Evolutionary conservation across 208 protist genomes (phyloP).

Genomic region (Crithidia acanthocephali): DNA sequence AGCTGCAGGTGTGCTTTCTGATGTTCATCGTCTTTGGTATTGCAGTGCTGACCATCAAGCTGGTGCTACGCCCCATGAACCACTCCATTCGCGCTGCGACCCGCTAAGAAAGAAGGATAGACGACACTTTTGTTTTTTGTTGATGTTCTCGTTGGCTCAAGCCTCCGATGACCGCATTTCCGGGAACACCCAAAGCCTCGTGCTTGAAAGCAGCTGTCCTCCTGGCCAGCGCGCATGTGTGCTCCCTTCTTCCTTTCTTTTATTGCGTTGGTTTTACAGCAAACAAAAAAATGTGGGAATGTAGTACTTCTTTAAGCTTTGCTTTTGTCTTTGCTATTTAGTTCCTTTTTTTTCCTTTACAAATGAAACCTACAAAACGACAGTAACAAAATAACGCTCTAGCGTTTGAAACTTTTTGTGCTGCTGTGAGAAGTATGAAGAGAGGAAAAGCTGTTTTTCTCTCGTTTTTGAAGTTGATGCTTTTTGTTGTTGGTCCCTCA

Average conservation of each 20-base stretch:
- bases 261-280: too few relatives aligned
- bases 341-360: slow-evolving; percentile 3
- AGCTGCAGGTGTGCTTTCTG: slow-evolving; percentile 65
- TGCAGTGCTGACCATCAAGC: slow-evolving; percentile 52
- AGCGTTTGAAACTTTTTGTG: slow-evolving; percentile 2
- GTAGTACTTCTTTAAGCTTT: background rate
- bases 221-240: too few relatives aligned
- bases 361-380: too few relatives aligned
- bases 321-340: background rate
- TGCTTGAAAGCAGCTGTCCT: too few relatives aligned
- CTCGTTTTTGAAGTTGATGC: too few relatives aligned
- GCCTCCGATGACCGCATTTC: too few relatives aligned
- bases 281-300: too few relatives aligned
- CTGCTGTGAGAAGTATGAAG: too few relatives aligned
- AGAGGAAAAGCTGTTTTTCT: too few relatives aligned
- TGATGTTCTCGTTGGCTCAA: background rate
- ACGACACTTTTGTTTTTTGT: background rate
- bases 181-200: too few relatives aligned
- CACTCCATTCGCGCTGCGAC: slow-evolving; percentile 70
- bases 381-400: too few relatives aligned
- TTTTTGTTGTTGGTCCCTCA: too few relatives aligned
- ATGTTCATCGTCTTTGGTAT: slow-evolving; percentile 49
- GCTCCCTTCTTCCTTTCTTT: background rate
- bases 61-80: slow-evolving; percentile 74
- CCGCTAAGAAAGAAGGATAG: slow-evolving; percentile 36